phyloP scores from a whole-genome alignment of 805 yeast genomes.

The Candida sphagnicola region DNA sequence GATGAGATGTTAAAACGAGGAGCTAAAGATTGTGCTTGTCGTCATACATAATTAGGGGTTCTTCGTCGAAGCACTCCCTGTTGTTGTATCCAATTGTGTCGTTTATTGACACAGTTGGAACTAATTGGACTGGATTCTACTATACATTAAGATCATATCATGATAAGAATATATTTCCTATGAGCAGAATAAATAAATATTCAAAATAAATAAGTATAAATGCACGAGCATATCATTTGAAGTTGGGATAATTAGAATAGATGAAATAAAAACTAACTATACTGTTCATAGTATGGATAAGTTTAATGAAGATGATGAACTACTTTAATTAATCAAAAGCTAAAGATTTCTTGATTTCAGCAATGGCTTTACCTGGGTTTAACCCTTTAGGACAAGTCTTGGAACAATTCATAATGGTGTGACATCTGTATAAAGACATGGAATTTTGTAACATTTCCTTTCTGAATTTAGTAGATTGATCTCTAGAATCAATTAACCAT shows the following conservation, averaged over 20 bases:
- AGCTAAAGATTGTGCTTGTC: too few relatives aligned
- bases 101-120: too few relatives aligned
- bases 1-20: too few relatives aligned
- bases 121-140: too few relatives aligned
- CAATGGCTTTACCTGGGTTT: slow-evolving; percentile 97
- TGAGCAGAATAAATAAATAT: slow-evolving; percentile 1
- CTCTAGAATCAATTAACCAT: slow-evolving; percentile 98
- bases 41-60: too few relatives aligned
- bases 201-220: slow-evolving; percentile 1
- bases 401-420: slow-evolving; percentile 98
- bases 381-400: slow-evolving; percentile 97
- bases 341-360: slow-evolving; percentile 91
- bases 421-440: slow-evolving; percentile 97
- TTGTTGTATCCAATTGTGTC: too few relatives aligned
- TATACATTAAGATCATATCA: too few relatives aligned
- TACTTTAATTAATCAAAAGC: slow-evolving; percentile 77
- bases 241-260: not conserved
- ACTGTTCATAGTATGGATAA: too few relatives aligned
- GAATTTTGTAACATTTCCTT: slow-evolving; percentile 90
- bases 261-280: not conserved
- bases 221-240: slow-evolving; percentile 1
- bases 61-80: too few relatives aligned
- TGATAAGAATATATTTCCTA: not conserved
- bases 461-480: slow-evolving; percentile 79
- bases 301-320: too few relatives aligned